Percentiles rank a stretch among this genome's conserved stretches.
Evolutionary conservation across 441 rosid species (phyloP).

Genomic region (Bruguiera hainesii): DNA sequence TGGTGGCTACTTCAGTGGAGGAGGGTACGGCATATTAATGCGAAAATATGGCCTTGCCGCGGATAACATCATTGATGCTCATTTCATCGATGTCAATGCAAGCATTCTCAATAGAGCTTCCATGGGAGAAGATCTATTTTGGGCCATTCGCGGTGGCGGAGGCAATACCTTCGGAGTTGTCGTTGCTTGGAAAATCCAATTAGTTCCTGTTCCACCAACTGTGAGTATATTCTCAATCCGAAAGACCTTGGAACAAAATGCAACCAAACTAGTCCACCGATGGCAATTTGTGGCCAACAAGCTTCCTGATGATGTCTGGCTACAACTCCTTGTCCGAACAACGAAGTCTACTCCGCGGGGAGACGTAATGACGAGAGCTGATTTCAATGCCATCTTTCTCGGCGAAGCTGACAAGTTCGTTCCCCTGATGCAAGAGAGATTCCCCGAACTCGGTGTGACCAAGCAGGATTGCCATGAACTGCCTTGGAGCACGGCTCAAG

Average conservation of each 20-base stretch:
- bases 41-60: constrained; percentile 55
- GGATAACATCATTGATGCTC: constrained; percentile 53
- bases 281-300: constrained; percentile 48
- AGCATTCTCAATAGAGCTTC: constrained; percentile 38
- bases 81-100: constrained; percentile 45
- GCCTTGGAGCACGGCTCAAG: constrained; percentile 46
- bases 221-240: constrained; percentile 49
- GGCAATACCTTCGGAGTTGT: constrained; percentile 62
- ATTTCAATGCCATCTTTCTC: constrained; percentile 38
- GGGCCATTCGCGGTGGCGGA: constrained; percentile 70
- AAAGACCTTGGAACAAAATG: constrained; percentile 30
- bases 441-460: constrained; percentile 48
- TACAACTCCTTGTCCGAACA: constrained; percentile 35
- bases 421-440: constrained; percentile 33
- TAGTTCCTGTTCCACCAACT: constrained; percentile 48
- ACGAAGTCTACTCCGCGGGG: constrained; percentile 14
- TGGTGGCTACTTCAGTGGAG: constrained; percentile 63
- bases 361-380: constrained; percentile 12
- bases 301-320: constrained; percentile 39
- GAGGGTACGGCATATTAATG: constrained; percentile 57
- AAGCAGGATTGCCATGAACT: constrained; percentile 37
- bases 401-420: constrained; percentile 34
- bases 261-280: constrained; percentile 36
- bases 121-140: constrained; percentile 65
- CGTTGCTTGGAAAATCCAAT: constrained; percentile 44